Evolutionary conservation across 2,329 filamentous ascomycete species (phyloP).

Genomic region (Ophiosphaerella narmari): DNA sequence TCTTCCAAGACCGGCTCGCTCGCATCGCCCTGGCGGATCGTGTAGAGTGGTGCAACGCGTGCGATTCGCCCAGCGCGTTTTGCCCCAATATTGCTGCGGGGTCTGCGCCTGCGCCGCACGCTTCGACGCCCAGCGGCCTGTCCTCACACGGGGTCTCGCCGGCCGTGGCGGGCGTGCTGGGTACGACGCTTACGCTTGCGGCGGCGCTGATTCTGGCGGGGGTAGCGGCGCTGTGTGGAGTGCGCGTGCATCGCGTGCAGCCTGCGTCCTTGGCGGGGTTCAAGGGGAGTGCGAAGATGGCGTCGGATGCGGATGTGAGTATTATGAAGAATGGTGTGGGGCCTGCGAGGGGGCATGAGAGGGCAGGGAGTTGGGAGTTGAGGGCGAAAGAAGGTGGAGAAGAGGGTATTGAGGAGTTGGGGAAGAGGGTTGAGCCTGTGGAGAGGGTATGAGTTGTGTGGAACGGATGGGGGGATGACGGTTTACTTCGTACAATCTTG

Average conservation of each 20-base stretch:
- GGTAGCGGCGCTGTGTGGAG: slow-evolving; percentile 24
- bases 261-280: slow-evolving; percentile 56
- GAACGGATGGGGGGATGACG: neutral
- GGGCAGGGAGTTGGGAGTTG: slow-evolving; percentile 64
- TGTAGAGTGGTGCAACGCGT: slow-evolving; percentile 58
- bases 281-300: slow-evolving; percentile 60
- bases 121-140: too few relatives aligned
- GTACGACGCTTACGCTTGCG: slow-evolving; percentile 56
- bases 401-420: slow-evolving; percentile 45
- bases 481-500: slow-evolving; percentile 32
- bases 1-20: slow-evolving; percentile 45
- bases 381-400: slow-evolving; percentile 41
- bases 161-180: slow-evolving; percentile 60
- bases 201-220: slow-evolving; percentile 45
- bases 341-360: slow-evolving; percentile 54
- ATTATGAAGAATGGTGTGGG: slow-evolving; percentile 50
- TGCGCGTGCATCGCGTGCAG: slow-evolving; percentile 50
- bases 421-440: slow-evolving; percentile 50
- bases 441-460: slow-evolving; percentile 51
- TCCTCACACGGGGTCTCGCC: slow-evolving; percentile 40
- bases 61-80: slow-evolving; percentile 55
- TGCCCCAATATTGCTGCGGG: slow-evolving; percentile 51
- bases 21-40: slow-evolving; percentile 48
- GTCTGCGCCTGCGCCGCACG: neutral
- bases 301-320: slow-evolving; percentile 58